Conservation (phyloP, 805 yeast species). For the Candida silvatica region DNA sequence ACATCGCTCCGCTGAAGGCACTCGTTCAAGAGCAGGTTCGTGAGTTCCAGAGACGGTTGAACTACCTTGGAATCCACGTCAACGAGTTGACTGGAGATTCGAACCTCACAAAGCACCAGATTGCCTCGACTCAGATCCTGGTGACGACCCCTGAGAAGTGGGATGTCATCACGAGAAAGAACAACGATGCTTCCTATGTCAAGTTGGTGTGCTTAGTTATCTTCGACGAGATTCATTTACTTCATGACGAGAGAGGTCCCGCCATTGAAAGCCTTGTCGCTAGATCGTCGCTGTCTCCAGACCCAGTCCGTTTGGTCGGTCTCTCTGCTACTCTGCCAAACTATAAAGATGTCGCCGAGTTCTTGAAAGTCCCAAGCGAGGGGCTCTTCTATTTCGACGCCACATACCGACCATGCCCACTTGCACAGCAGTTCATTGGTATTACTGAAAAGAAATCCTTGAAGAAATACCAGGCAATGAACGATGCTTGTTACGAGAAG, state of each 20-base stretch:
- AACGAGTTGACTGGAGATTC: constrained; percentile 90
- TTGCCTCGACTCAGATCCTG: constrained; percentile 68
- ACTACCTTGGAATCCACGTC: constrained; percentile 58
- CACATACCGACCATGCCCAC: constrained; percentile 84
- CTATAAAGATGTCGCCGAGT: constrained; percentile 76
- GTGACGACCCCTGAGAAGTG: constrained; percentile 97
- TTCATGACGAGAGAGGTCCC: constrained; percentile 95
- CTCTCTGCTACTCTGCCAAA: constrained; percentile 92
- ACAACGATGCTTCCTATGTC: constrained; percentile 55
- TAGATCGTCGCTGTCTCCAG: constrained; percentile 47
- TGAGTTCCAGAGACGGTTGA: constrained; percentile 67
- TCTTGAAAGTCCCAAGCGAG: constrained; percentile 55
- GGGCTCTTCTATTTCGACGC: constrained; percentile 80
- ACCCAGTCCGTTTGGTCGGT: constrained; percentile 65
- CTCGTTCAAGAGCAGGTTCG: constrained; percentile 91
- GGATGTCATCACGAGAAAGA: constrained; percentile 91
- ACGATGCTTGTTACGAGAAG: constrained; percentile 83
- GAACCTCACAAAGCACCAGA: constrained; percentile 64
- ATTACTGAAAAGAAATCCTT: constrained; percentile 76
- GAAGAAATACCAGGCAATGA: constrained; percentile 73
- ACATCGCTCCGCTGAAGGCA: constrained; percentile 90
- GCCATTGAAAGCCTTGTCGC: constrained; percentile 85
- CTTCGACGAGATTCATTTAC: constrained; percentile 86
- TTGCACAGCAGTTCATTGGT: constrained; percentile 83
- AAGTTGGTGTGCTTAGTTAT: constrained; percentile 62